Conservation (phyloP, 192 early-diverging fungal genomes). For the Rhizophagus clarus region DNA sequence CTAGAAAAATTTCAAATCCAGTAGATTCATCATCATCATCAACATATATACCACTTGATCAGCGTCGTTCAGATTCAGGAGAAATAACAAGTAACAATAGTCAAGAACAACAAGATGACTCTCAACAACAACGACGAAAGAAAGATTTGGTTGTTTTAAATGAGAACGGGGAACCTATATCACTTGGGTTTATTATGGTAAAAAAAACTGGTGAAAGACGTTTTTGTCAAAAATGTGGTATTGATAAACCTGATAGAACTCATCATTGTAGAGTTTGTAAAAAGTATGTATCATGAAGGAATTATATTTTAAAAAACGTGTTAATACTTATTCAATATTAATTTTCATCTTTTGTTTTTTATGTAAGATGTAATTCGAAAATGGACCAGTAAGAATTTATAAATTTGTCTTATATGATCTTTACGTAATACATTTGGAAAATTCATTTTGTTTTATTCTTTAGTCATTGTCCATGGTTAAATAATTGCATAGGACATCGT, state of each 20-base stretch:
- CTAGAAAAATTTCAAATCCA: background rate
- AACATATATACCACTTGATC: background rate
- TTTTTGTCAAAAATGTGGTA: conserved; percentile 50
- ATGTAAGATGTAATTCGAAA: conserved; percentile 43
- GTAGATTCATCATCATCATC: background rate
- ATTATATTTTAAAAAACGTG: background rate
- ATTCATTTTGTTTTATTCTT: background rate
- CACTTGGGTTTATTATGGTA: conserved; percentile 32
- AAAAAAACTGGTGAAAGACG: conserved; percentile 47
- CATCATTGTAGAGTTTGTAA: conserved; percentile 41
- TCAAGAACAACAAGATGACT: background rate
- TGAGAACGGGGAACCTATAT: background rate
- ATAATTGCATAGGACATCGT: conserved; percentile 46
- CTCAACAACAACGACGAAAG: background rate
- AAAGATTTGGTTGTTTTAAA: background rate
- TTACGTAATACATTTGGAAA: background rate
- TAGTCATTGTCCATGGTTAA: conserved; percentile 50
- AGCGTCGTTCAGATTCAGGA: background rate
- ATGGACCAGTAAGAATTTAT: conserved; percentile 46
- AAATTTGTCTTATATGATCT: background rate
- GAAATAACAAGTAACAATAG: background rate
- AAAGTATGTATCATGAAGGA: background rate
- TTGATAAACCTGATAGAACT: conserved; percentile 46
- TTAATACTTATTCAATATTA: background rate
- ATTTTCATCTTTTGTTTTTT: background rate